Percentiles rank a stretch among this genome's conserved stretches.
phyloP scores from a whole-genome alignment of 257 asterid species.

The Haberlea rhodopensis region DNA sequence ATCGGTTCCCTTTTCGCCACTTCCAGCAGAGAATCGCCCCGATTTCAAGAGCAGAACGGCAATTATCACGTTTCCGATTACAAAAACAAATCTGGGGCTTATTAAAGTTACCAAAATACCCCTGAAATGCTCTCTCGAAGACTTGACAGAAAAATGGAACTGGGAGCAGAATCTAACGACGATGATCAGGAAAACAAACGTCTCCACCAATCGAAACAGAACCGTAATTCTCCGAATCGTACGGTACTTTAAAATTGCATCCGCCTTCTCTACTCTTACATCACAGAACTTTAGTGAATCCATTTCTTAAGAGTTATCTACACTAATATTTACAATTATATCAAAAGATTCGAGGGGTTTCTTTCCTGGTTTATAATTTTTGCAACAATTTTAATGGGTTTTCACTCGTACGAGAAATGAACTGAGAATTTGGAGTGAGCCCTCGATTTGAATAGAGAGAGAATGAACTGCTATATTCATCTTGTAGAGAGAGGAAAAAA shows the following conservation, averaged over 20 bases:
- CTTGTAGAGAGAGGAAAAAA: background rate
- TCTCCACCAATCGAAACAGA: slow-evolving; percentile 35
- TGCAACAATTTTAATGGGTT: too few relatives aligned
- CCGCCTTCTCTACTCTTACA: slow-evolving; percentile 34
- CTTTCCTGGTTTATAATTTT: too few relatives aligned
- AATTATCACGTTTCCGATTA: slow-evolving; percentile 47
- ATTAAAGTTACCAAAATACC: slow-evolving; percentile 31
- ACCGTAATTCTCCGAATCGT: slow-evolving; percentile 31
- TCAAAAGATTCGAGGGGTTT: too few relatives aligned
- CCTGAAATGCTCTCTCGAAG: slow-evolving; percentile 35
- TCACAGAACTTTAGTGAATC: slow-evolving; percentile 26
- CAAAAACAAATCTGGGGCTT: slow-evolving; percentile 45
- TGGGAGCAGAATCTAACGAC: slow-evolving; percentile 29
- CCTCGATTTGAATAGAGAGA: slow-evolving; percentile 8
- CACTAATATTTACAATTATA: background rate
- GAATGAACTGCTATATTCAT: slow-evolving; percentile 1
- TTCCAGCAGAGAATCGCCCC: slow-evolving; percentile 27
- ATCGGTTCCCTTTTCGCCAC: slow-evolving; percentile 34
- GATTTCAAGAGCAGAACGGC: slow-evolving; percentile 41
- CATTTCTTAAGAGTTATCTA: slow-evolving; percentile 7
- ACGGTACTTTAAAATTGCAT: slow-evolving; percentile 21
- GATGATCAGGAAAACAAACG: slow-evolving; percentile 27
- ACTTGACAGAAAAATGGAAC: slow-evolving; percentile 26
- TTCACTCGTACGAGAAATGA: too few relatives aligned
- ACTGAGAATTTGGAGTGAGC: slow-evolving; percentile 14